Base-by-base conservation (phyloP, 2,329 filamentous ascomycete species). In the Fusarium abutilonis region DNA sequence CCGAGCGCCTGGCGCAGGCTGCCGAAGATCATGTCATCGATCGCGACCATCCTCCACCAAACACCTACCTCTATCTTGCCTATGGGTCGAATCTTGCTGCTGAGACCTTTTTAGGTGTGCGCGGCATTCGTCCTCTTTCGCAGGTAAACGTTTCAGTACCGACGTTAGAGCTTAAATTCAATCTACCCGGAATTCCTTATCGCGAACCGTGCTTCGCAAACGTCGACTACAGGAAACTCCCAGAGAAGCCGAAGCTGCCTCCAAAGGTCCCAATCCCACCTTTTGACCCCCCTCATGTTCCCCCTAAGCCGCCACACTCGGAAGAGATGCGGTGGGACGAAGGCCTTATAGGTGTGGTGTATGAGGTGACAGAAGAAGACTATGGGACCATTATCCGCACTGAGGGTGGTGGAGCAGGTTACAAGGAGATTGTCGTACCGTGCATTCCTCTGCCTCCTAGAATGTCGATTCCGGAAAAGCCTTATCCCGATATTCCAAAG, bases 151-250 rank as follows among this genome's bases (percentile, higher is more conserved):
- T 97, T 8, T 85, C 89, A 6, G 92, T 92, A 3, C 95, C 95
- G 0, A 83, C 85, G 6, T 80, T 98, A 43, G 82, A 85, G 45
- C 80, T 99, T 48, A 91, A 88, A 7, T 97, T 99, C 74, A 90
- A 95, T 72, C 84, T 98, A 0, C 86, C 93, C 0, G 94, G 93
- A 1, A 72, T 97, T 1, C 91, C 95, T 0, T 98, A 98, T 77
- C 72, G 78, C 11, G 95, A 98, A 76, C 94, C 95, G 1, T 97
- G 94, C 75, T 97, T 98, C 74, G 93, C 92, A 54, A 97, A 96
- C 70, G 89, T 89, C 3, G 84, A 83, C 14, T 82, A 82, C 48
- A 85, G 89, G 43, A 82, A 86, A 72, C 64, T 82, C 36, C 81
- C 79, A 14, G 78, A 77, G 57, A 69, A 74, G 54, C 72, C 70